Percentiles rank a stretch among this genome's conserved stretches.
phyloP scores from a whole-genome alignment of 805 yeast species.

The Ogataea pignaliae region DNA sequence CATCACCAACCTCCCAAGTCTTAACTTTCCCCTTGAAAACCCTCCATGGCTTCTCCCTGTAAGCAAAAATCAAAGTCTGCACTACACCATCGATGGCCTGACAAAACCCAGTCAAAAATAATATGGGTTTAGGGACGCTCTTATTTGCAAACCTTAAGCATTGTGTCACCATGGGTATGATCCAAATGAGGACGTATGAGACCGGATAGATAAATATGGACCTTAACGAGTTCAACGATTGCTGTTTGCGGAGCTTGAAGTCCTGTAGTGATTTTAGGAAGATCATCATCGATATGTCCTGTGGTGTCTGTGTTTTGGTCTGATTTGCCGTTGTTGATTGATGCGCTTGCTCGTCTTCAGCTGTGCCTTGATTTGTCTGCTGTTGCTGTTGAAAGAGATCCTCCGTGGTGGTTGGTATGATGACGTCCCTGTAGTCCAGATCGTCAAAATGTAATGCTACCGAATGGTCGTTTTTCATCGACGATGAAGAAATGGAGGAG shows the following conservation, averaged over 20 bases:
- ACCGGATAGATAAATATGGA: conserved; percentile 16
- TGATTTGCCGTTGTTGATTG: not conserved
- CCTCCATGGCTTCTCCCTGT: conserved; percentile 20
- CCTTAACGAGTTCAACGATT: conserved; percentile 14
- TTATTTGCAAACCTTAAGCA: conserved; percentile 6
- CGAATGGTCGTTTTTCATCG: not conserved
- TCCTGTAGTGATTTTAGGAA: conserved; percentile 12
- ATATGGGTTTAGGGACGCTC: conserved; percentile 5
- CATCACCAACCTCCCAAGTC: not conserved
- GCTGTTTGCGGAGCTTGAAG: conserved; percentile 14
- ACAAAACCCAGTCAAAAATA: conserved; percentile 8
- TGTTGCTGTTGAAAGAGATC: no score
- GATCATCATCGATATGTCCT: conserved; percentile 8
- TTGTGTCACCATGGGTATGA: conserved; percentile 13
- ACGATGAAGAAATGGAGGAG: not conserved
- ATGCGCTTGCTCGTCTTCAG: not conserved
- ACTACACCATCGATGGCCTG: conserved; percentile 18
- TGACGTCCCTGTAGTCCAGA: conserved; percentile 2
- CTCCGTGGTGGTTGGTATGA: no score
- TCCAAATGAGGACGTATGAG: conserved; percentile 14
- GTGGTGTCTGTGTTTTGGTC: conserved; percentile 2
- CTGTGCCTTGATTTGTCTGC: not conserved
- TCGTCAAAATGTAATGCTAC: not conserved
- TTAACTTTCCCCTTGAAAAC: conserved; percentile 1
- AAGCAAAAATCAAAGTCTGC: conserved; percentile 15